Conservation (phyloP, 441 rosid species). For the Francoa sonchifolia region DNA sequence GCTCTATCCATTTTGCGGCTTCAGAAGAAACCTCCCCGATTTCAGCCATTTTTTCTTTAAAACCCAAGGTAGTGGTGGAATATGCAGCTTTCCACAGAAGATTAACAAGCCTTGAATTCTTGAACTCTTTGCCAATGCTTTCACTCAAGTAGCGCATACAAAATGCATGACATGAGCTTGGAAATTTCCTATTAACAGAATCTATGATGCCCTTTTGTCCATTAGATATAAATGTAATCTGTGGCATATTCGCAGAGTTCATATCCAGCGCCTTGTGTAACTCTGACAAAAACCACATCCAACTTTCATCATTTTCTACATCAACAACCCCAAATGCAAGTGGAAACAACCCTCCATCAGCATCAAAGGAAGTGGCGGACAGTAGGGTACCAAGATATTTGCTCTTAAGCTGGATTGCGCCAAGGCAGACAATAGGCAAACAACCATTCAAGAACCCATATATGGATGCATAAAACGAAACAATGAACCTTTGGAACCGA, state of each 20-base stretch:
- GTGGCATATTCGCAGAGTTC: conserved; percentile 24
- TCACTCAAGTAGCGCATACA: conserved; percentile 37
- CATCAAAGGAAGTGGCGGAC: conserved; percentile 43
- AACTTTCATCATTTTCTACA: conserved; percentile 34
- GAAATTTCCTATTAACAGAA: conserved; percentile 28
- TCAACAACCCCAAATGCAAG: conserved; percentile 52
- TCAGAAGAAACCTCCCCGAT: conserved; percentile 36
- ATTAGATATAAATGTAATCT: conserved; percentile 28
- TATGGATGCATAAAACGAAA: conserved; percentile 33
- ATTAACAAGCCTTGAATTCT: conserved; percentile 36
- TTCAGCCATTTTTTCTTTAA: conserved; percentile 38
- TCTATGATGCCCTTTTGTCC: conserved; percentile 31
- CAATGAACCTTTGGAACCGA: conserved; percentile 36
- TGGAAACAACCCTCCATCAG: conserved; percentile 40
- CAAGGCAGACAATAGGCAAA: conserved; percentile 38
- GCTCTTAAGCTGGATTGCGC: conserved; percentile 36
- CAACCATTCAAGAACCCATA: conserved; percentile 47
- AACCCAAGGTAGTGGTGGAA: conserved; percentile 27
- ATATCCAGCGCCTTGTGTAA: conserved; percentile 30
- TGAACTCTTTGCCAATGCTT: conserved; percentile 39
- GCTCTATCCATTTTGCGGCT: conserved; percentile 39
- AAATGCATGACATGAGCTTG: conserved; percentile 26
- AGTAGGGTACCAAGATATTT: conserved; percentile 52
- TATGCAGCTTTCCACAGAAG: conserved; percentile 54
- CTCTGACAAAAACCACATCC: conserved; percentile 55